Evolutionary conservation across 2,329 filamentous ascomycete species (phyloP).

Genomic region (Aphanocladium album): DNA sequence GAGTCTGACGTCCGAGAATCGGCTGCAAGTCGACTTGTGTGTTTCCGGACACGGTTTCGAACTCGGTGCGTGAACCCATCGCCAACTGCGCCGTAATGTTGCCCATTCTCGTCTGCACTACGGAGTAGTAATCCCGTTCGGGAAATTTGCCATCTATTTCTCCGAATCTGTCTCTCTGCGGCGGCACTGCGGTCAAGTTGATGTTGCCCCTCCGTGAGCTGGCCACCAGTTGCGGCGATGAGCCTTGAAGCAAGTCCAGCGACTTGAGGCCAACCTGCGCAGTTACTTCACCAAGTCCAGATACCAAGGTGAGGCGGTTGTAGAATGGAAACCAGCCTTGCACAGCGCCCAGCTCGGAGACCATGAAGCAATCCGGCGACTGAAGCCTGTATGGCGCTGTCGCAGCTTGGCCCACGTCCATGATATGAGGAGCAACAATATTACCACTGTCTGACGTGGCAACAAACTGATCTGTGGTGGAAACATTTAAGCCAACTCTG

Average conservation of each 20-base stretch:
- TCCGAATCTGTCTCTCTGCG: background rate
- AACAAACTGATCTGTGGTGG: background rate
- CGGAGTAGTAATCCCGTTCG: background rate
- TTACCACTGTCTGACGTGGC: background rate
- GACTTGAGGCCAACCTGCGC: background rate
- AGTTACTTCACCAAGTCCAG: background rate
- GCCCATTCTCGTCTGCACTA: background rate
- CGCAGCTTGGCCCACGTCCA: background rate
- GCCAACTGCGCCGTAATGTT: background rate
- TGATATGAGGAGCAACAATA: background rate
- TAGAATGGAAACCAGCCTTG: background rate
- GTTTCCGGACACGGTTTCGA: background rate
- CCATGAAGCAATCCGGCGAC: background rate
- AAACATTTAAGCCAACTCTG: background rate
- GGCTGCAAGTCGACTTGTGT: background rate
- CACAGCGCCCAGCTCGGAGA: background rate
- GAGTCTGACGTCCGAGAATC: background rate
- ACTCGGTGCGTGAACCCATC: background rate
- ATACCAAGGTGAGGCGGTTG: background rate
- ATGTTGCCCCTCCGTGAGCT: background rate
- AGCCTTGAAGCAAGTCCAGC: background rate
- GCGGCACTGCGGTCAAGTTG: background rate
- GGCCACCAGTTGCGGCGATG: background rate
- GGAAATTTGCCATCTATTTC: background rate
- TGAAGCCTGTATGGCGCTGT: background rate